phyloP scores from a whole-genome alignment of 768 basidiomycete species.

The Lentinus brumalis region DNA sequence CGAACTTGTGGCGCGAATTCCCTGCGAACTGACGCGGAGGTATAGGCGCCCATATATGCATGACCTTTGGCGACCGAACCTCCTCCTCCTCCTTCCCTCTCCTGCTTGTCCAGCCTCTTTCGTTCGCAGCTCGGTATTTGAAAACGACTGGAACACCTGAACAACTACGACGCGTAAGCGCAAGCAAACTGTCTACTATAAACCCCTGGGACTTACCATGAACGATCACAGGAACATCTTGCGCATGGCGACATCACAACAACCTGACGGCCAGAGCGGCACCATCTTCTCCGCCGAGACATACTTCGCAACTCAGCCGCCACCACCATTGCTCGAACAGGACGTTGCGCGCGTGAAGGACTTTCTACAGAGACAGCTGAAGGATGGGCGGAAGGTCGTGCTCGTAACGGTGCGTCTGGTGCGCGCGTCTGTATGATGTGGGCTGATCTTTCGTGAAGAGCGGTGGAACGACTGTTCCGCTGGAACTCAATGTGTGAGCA shows the following conservation, averaged over 20 bases:
- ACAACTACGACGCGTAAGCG: no score
- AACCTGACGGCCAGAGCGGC: constrained; percentile 20
- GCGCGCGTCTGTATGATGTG: constrained; percentile 6
- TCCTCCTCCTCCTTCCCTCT: no score
- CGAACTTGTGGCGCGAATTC: no score
- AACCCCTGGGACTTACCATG: no score
- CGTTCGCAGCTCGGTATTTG: no score
- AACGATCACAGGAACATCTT: no score
- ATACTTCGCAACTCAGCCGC: constrained; percentile 88
- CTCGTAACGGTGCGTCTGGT: constrained; percentile 81
- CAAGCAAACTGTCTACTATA: no score
- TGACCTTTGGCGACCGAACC: no score
- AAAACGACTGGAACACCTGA: no score
- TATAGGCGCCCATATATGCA: no score
- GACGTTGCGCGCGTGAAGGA: constrained; percentile 63
- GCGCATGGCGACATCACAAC: constrained; percentile 15
- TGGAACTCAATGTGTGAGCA: constrained; percentile 98
- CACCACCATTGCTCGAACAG: constrained; percentile 71
- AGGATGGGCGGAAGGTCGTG: constrained; percentile 74
- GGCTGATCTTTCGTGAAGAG: constrained; percentile 55
- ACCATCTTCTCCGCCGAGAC: constrained; percentile 75
- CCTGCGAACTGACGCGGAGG: no score
- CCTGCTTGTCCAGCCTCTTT: no score
- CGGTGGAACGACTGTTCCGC: constrained; percentile 95
- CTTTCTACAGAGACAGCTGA: constrained; percentile 72